Evolutionary conservation across 2,329 filamentous ascomycete species (phyloP), one percentile per base, ranked within the genome.

Genomic region (Tolypocladium tropicale): DNA sequence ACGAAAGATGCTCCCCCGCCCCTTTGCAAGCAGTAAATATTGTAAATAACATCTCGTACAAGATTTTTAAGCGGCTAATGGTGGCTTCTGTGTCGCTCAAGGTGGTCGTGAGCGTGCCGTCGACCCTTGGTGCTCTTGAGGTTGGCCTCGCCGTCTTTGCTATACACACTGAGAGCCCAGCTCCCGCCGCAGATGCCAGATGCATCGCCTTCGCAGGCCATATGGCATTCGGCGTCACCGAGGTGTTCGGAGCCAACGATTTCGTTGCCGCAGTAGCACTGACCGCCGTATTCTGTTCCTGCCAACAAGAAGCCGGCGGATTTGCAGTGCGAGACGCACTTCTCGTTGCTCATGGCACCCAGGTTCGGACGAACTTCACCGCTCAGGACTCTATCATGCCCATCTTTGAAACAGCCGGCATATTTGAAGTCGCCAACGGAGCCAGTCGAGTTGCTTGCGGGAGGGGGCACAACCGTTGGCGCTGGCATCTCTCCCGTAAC

Each of bases 211-310:
- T 75, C 72, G 64, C 81, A 84, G 1, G 75, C 30, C 23, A 57
- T 54, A 21, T 52, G 66, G 68, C 81, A 84, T 14, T 63, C 60
- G 9, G 64, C 67, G 4, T 78, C 76, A 49, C 74, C 72, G 21
- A 82, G 62, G 59, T 71, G 68, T 52, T 71, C 65, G 32, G 70
- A 73, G 46, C 69, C 68, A 6, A 59, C 54, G 28, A 67, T 61
- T 30, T 63, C 60, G 55, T 71, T 67, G 52, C 72, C 76, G 61
- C 78, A 84, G 69, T 75, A 83, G 68, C 80, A 83, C 64, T 82
- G 74, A n/a, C 68, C 68, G 25, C 68, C 70, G 60, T 77, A 79
- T 64, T 83, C 78, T 1, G 79, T 69, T 7, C 78, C 80, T 7
- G 79, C 78, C 48, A 78, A 71, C 7, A 61, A 62, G 63, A 70